A percentile compares a stretch with the other conserved stretches of the same genome.
Conservation (phyloP, 2,329 filamentous ascomycete genomes). For the Fusarium sp. region DNA sequence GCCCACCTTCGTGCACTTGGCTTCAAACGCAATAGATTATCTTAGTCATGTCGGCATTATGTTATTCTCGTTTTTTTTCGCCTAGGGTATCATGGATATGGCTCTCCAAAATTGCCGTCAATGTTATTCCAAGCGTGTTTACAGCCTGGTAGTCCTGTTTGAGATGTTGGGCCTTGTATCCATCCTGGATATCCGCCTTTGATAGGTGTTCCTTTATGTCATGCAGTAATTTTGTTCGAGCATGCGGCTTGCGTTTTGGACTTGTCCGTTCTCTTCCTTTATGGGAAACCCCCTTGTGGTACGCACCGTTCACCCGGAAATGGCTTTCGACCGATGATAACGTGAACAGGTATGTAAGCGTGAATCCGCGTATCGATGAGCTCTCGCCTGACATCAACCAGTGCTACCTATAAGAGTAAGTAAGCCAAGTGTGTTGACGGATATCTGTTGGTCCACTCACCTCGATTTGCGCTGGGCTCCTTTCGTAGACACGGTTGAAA, state of each 20-base stretch:
- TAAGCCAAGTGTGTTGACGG: constrained; percentile 17
- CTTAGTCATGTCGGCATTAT: constrained; percentile 42
- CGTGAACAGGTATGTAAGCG: constrained; percentile 60
- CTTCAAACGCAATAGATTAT: constrained; percentile 23
- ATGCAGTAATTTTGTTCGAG: neutral
- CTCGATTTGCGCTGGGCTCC: constrained; percentile 61
- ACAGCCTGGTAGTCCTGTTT: constrained; percentile 1
- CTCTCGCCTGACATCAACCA: constrained; percentile 62
- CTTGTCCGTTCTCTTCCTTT: neutral
- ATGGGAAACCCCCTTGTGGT: constrained; percentile 23
- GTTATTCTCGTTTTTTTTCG: constrained; percentile 24
- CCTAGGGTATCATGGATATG: constrained; percentile 42
- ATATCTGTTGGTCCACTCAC: constrained; percentile 46
- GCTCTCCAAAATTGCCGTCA: constrained; percentile 25
- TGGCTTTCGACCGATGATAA: constrained; percentile 64
- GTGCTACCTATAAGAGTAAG: constrained; percentile 53
- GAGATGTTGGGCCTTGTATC: neutral
- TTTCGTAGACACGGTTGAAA: constrained; percentile 55
- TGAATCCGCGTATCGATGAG: constrained; percentile 60
- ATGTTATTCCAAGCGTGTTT: constrained; percentile 13
- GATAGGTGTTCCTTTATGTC: neutral
- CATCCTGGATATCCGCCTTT: neutral
- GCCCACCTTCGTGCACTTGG: constrained; percentile 1
- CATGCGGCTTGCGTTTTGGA: neutral
- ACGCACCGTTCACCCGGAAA: constrained; percentile 47